A percentile compares a stretch with the other conserved stretches of the same genome.
phyloP scores from a whole-genome alignment of 2,329 filamentous ascomycete species.

The Pestalotiopsis sp. region DNA sequence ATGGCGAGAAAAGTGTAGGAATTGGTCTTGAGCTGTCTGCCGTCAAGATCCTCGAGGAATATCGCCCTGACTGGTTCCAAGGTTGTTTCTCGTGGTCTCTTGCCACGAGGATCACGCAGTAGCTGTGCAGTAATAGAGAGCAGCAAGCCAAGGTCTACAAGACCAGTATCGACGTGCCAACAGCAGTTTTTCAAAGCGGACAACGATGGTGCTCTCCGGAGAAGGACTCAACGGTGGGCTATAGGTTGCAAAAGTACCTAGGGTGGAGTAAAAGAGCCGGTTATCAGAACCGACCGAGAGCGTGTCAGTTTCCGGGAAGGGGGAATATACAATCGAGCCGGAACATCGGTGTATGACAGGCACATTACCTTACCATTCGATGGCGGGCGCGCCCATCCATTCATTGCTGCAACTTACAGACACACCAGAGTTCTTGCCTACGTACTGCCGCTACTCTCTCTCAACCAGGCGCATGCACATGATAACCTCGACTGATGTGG shows the following conservation, averaged over 20 bases:
- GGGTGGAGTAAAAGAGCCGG: background rate
- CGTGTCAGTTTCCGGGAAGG: background rate
- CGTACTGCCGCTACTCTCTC: background rate
- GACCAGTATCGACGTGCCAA: background rate
- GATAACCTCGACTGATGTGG: background rate
- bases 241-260: background rate
- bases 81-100: too few relatives aligned
- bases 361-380: background rate
- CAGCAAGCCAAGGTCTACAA: background rate
- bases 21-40: background rate
- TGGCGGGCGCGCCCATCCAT: background rate
- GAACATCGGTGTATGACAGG: background rate
- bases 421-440: background rate
- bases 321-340: background rate
- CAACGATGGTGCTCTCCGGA: background rate
- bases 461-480: background rate
- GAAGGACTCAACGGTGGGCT: background rate
- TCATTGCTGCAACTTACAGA: too few relatives aligned
- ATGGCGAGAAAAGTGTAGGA: background rate
- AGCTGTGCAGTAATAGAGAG: too few relatives aligned
- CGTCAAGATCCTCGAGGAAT: too few relatives aligned
- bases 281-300: background rate
- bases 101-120: too few relatives aligned
- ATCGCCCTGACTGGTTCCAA: background rate
- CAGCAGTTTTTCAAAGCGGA: background rate